Evolutionary conservation across 2,329 filamentous ascomycete genomes (phyloP), one percentile per base, ranked within the genome.

Genomic region (Cladobotryum mycophilum): DNA sequence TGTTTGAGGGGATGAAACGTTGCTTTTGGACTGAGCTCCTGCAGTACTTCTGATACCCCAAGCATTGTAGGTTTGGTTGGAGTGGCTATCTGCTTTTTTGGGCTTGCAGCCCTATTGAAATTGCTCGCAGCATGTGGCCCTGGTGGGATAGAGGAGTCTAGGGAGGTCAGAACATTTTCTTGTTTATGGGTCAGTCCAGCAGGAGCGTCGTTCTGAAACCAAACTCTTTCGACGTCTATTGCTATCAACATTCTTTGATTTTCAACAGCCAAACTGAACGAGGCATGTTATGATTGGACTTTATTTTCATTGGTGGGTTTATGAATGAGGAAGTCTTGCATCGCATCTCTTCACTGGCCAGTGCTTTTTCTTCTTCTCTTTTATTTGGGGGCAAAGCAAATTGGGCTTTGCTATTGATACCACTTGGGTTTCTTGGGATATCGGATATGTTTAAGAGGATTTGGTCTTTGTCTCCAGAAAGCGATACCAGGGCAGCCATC

Each of bases 101-200:
- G 62, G 57, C 56, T 55, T 49, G 47, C 53, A 51, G 60, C 9
- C 61, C 60, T 59, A 57, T 59, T 60, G 58, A 64, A 59, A 60
- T 52, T 63, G 59, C 62, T 59, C 60, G 56, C 61, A 65, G 62
- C 66, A 62, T 66, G 58, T 63, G 61, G 60, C 58, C 61, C 58
- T 61, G 61, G 56, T 56, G 60, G 66, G 58, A 68, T 70, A 71
- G 68, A 70, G 67, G 68, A 68, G 68, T 69, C 67, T 58, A 30
- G 25, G 25, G 54, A 54, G 60, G 57, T 43, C 56, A 52, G 50
- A 52, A 55, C 37, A 50, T 57, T 45, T 42, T 51, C 47, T 54
- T 59, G 41, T 22, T 13, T 20, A 22, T 36, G 36, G 6, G 11
- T n/a, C 36, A 17, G 12, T 38, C 36, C 36, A 7, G 36, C 36